phyloP scores from a whole-genome alignment of 2,329 filamentous ascomycete genomes.

The Domatiomyces catenatus region DNA sequence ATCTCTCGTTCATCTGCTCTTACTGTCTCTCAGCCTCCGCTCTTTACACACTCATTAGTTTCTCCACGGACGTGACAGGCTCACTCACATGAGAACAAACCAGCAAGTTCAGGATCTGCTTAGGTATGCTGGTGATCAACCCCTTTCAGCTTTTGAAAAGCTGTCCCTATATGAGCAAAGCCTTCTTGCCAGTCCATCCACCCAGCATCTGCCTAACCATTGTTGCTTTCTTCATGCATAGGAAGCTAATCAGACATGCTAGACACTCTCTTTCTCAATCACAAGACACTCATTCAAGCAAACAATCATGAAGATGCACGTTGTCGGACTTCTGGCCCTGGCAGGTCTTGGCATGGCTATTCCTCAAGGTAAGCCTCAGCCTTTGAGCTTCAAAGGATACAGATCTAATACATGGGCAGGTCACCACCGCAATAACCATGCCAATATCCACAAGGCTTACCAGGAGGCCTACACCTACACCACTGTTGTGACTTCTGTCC shows the following conservation, averaged over 20 bases:
- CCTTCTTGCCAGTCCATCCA: background rate
- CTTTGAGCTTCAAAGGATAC: background rate
- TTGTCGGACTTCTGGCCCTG: conserved; percentile 2
- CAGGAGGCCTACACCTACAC: conserved; percentile 1
- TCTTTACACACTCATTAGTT: background rate
- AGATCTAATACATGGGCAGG: conserved; percentile 3
- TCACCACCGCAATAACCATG: conserved; percentile 8
- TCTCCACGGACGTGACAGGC: background rate
- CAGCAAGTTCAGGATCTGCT: background rate
- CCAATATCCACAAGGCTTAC: conserved; percentile 1
- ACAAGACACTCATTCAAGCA: background rate
- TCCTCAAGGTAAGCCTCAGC: conserved; percentile 10
- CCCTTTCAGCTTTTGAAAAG: background rate
- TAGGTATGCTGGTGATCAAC: background rate
- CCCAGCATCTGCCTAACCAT: background rate
- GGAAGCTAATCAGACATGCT: background rate
- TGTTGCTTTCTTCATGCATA: background rate
- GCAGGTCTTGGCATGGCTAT: conserved; percentile 8
- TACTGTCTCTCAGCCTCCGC: background rate
- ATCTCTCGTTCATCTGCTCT: background rate
- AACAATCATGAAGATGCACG: background rate
- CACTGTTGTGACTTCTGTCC: conserved; percentile 7
- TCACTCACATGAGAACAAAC: background rate
- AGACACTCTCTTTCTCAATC: background rate
- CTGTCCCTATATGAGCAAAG: background rate